Base-by-base conservation (phyloP, 2,329 filamentous ascomycete genomes). In the Aspergillus amoenus region DNA sequence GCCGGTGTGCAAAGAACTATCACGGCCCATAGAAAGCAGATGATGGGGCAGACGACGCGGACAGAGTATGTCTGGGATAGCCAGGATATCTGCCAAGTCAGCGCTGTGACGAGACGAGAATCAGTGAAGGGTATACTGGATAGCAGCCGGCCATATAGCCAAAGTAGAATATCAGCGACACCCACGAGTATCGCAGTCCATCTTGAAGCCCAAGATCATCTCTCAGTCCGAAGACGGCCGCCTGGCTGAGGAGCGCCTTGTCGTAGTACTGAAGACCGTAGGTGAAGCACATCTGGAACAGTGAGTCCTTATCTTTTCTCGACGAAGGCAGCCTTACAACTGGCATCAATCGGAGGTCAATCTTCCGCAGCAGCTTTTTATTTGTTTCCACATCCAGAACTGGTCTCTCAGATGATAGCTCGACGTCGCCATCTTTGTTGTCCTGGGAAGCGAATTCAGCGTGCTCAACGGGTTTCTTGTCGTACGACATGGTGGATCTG, bases 201-300 rank as follows among this genome's bases (percentile, higher is more conserved):
- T 57, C 55, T 3, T 52, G 13, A n/a, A 60, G n/a, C 1, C 41
- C 54, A 1, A 60, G 46, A 34, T 60, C 58, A 2, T 52, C 27
- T 15, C 58, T 41, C 22, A 60, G 17, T 3, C 58, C 58, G 34
- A 60, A 60, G 27, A 60, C 57, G 1, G 58, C 58, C 1, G 55
- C 58, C 17, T 60, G 58, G 30, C 58, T 57, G 32, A 60, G 55
- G 12, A 60, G 30, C 8, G 58, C 58, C 24, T 60, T 60, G 51
- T 60, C 58, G 43, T 60, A 60, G 46, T 57, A 60, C 32, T 60
- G 58, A 7, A 60, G 58, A 2, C 50, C 58, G 24, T 60, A 60
- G 3, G 58, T 60, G 46, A 55, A 47, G 40, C 58, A 60, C 58
- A 60, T 57, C 58, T 60, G 41, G 3, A n/a, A 5, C 34, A 12